phyloP scores from a whole-genome alignment of 2,329 filamentous ascomycete genomes.

The Trichoderma asperellum region DNA sequence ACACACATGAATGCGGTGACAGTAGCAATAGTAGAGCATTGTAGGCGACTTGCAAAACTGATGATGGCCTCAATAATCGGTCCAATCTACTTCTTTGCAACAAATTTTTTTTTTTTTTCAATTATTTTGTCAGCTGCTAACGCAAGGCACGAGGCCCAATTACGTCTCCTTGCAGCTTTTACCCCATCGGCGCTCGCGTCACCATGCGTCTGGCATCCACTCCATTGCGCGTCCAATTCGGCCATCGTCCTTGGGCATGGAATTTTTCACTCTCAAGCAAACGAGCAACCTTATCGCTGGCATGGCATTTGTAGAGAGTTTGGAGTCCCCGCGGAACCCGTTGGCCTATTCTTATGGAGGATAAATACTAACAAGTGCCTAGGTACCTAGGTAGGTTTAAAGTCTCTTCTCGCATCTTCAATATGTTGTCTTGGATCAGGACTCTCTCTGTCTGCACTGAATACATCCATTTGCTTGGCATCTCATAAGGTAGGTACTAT shows the following conservation, averaged over 20 bases:
- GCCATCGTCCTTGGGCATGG: slow-evolving; percentile 5
- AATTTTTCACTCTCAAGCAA: not conserved
- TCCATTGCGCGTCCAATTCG: slow-evolving; percentile 24
- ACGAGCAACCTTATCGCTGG: not conserved
- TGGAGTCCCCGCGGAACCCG: not conserved
- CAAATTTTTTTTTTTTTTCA: not conserved
- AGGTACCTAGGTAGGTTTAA: too few species aligned
- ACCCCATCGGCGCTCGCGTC: slow-evolving; percentile 15
- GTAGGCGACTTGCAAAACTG: not conserved
- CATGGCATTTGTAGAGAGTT: not conserved
- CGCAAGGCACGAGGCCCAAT: slow-evolving; percentile 15
- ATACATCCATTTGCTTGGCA: not conserved
- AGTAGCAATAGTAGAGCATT: not conserved
- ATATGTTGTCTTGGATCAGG: not conserved
- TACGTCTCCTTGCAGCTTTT: slow-evolving; percentile 11
- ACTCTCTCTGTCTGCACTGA: not conserved
- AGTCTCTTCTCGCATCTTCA: not conserved
- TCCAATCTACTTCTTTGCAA: not conserved
- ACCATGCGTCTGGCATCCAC: slow-evolving; percentile 24
- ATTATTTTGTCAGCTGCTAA: slow-evolving; percentile 1
- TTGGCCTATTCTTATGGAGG: not conserved
- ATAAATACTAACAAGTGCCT: too few species aligned
- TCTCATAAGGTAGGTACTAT: not conserved
- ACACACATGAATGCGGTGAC: not conserved
- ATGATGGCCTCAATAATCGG: not conserved